Conservation (phyloP, 2,329 filamentous ascomycete species). For the Septoria petroselini region DNA sequence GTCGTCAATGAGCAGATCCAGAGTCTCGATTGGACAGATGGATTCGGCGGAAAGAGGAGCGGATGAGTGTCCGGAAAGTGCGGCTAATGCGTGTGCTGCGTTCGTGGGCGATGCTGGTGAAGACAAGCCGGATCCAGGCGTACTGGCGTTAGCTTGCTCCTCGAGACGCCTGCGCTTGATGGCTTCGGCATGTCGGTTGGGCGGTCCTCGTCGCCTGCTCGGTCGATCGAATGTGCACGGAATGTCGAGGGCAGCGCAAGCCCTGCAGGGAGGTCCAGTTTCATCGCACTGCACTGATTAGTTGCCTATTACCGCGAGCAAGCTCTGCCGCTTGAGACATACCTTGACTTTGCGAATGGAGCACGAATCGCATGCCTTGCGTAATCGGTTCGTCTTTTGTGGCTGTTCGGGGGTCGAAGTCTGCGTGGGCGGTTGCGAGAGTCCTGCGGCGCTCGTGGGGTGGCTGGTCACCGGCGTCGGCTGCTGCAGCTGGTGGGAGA, state of each 20-base stretch:
- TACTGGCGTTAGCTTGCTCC: slow-evolving; percentile 32
- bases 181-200: slow-evolving; percentile 64
- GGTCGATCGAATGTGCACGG: slow-evolving; percentile 65
- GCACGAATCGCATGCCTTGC: slow-evolving; percentile 43
- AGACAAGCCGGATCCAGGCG: slow-evolving; percentile 45
- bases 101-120: slow-evolving; percentile 52
- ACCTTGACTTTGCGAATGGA: slow-evolving; percentile 43
- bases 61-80: slow-evolving; percentile 48
- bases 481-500: slow-evolving; percentile 31
- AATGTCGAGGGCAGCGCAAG: slow-evolving; percentile 63
- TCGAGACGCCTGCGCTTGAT: slow-evolving; percentile 60
- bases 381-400: slow-evolving; percentile 39
- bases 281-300: slow-evolving; percentile 56
- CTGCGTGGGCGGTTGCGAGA: slow-evolving; percentile 26
- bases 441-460: slow-evolving; percentile 27
- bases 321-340: slow-evolving; percentile 7
- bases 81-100: slow-evolving; percentile 52
- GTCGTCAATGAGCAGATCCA: slow-evolving; percentile 71
- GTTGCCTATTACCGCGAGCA: not conserved
- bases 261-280: slow-evolving; percentile 62
- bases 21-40: slow-evolving; percentile 66
- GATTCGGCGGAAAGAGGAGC: slow-evolving; percentile 58
- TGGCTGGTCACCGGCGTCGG: slow-evolving; percentile 28
- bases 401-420: slow-evolving; percentile 28
- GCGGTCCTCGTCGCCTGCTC: slow-evolving; percentile 61